Evolutionary conservation across 106 monocot species (phyloP).

Genomic region (Platanthera zijinensis): DNA sequence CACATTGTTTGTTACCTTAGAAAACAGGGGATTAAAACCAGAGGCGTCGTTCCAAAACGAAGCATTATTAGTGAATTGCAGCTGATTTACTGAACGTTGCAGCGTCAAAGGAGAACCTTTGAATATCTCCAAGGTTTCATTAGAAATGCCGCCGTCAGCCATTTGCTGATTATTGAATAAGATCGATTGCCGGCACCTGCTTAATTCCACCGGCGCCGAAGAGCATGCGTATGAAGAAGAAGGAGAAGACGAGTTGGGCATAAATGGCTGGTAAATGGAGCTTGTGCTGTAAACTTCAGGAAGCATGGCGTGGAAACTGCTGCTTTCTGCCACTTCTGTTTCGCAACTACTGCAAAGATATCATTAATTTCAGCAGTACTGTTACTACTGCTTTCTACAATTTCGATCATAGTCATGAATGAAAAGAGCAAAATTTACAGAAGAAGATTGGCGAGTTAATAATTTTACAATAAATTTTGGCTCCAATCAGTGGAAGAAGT

Average conservation of each 20-base stretch:
- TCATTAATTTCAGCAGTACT: neutral
- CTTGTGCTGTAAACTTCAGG: neutral
- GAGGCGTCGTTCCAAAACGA: neutral
- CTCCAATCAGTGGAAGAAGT: neutral
- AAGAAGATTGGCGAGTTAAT: neutral
- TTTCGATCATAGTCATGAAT: neutral
- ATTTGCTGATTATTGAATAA: conserved; percentile 1
- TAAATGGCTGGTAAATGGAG: neutral
- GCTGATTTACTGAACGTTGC: neutral
- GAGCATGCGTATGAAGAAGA: neutral
- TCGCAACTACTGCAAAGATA: neutral
- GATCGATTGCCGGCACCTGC: neutral
- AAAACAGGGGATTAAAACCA: neutral
- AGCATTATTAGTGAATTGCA: neutral
- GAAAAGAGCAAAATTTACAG: neutral
- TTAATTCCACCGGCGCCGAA: neutral
- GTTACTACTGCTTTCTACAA: neutral
- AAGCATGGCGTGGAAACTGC: neutral
- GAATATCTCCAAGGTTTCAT: neutral
- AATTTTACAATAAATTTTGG: neutral
- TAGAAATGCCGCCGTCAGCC: neutral
- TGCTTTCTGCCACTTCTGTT: neutral
- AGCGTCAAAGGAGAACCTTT: neutral
- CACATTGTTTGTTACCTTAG: neutral
- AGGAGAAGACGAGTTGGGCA: neutral